Evolutionary conservation across 164 flowering plant genomes (phyloP).

Genomic region (Tinospora cordifolia): DNA sequence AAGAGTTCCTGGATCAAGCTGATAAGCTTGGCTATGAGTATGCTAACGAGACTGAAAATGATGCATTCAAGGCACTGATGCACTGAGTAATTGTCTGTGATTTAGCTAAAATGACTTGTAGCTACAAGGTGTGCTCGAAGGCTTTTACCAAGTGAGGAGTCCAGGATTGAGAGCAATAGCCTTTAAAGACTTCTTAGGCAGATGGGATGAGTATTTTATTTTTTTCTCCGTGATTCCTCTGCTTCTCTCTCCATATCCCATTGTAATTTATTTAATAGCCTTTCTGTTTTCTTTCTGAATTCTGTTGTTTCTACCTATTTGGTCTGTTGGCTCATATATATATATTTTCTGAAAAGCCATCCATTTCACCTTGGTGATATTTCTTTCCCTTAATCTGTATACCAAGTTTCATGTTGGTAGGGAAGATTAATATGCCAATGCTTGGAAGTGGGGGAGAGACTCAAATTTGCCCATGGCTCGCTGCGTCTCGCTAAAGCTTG

Average conservation of each 20-base stretch:
- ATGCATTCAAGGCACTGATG: conserved; percentile 63
- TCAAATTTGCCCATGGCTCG: too few relatives aligned
- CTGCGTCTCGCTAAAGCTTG: too few relatives aligned
- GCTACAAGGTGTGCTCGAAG: neutral
- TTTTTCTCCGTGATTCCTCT: neutral
- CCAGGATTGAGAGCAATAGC: neutral
- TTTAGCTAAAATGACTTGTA: neutral
- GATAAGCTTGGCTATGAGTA: conserved; percentile 67
- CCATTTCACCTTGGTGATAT: too few relatives aligned
- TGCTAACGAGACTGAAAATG: conserved; percentile 45
- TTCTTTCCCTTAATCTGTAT: too few relatives aligned
- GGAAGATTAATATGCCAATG: too few relatives aligned
- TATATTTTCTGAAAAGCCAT: too few relatives aligned
- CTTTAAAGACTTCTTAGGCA: neutral
- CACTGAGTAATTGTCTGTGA: conserved; percentile 21
- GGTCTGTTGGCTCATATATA: neutral
- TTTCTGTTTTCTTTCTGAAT: neutral
- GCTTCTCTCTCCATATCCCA: neutral
- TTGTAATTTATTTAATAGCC: neutral
- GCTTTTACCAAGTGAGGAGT: neutral
- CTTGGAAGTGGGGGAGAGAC: too few relatives aligned
- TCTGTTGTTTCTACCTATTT: neutral
- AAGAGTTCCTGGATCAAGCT: conserved; percentile 51
- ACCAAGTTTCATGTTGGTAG: too few relatives aligned
- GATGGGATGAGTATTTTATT: neutral